These are phyloP conservation scores for Nemania diffusa DNA, from an alignment of 2,329 filamentous ascomycete species.

Conservation along the genomic window DNA sequence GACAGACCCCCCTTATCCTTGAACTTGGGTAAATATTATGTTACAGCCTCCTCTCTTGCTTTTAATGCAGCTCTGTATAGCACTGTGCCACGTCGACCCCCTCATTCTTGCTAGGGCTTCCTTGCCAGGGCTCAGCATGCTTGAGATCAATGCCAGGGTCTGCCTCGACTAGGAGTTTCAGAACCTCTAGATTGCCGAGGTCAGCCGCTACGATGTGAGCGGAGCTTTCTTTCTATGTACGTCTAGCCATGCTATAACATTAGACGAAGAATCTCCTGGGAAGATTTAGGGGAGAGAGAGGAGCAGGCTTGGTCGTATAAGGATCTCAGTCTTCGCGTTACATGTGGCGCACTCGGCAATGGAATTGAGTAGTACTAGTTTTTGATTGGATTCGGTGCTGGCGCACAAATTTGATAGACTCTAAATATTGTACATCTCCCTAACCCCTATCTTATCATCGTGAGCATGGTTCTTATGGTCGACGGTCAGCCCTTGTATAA, in stretches of 20 bases:
- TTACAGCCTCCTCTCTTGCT: neutral
- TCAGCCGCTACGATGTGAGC: conserved; percentile 10
- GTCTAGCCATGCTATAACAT: conserved; percentile 11
- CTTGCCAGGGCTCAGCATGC: conserved; percentile 4
- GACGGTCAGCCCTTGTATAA: neutral
- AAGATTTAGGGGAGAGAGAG: conserved; percentile 2
- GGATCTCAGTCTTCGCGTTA: conserved; percentile 1
- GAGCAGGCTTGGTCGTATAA: conserved; percentile 7
- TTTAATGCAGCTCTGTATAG: conserved; percentile 14
- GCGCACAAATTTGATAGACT: neutral
- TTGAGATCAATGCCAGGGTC: neutral
- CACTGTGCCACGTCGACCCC: neutral
- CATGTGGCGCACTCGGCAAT: conserved; percentile 2
- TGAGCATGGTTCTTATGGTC: neutral
- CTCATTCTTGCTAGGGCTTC: neutral
- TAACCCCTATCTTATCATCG: neutral
- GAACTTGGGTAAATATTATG: conserved; percentile 1
- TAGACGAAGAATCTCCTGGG: neutral
- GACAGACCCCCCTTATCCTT: conserved; percentile 9
- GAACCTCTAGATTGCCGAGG: neutral
- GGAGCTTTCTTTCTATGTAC: neutral
- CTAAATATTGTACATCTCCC: neutral
- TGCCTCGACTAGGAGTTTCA: conserved; percentile 8
- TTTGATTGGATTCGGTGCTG: neutral
- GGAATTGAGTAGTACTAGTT: conserved; percentile 2